Percentiles rank a stretch among this genome's conserved stretches.
Evolutionary conservation across 306 rosid species (phyloP).

Genomic region (Trifolium subterraneum): DNA sequence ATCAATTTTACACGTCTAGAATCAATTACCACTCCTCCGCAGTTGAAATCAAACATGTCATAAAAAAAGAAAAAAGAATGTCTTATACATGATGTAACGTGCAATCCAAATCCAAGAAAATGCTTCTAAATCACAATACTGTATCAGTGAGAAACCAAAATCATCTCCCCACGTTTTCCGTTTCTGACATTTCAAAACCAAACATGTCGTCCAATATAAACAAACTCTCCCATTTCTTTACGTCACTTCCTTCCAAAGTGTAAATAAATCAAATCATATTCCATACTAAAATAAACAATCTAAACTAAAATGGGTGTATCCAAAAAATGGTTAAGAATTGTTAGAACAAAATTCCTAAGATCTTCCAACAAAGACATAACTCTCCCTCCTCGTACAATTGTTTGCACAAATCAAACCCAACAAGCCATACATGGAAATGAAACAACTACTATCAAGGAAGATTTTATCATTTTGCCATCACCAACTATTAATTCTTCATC

Average conservation of each 20-base stretch:
- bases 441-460: slow-evolving; percentile 27
- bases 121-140: slow-evolving; percentile 35
- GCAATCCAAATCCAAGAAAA: background rate
- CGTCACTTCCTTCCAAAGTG: slow-evolving; percentile 50
- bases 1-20: no score
- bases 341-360: slow-evolving; percentile 51
- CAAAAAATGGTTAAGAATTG: slow-evolving; percentile 56
- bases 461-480: slow-evolving; percentile 9
- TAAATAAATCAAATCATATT: background rate
- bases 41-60: no score
- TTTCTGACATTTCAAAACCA: slow-evolving; percentile 22
- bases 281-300: background rate
- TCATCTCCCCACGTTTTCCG: slow-evolving; percentile 42
- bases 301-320: slow-evolving; percentile 47
- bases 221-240: slow-evolving; percentile 48
- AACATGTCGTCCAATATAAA: slow-evolving; percentile 59
- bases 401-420: slow-evolving; percentile 40
- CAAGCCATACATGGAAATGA: slow-evolving; percentile 31
- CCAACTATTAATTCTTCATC: background rate
- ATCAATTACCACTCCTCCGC: no score
- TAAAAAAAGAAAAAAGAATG: no score
- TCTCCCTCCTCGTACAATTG: slow-evolving; percentile 44
- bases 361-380: slow-evolving; percentile 46
- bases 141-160: slow-evolving; percentile 28
- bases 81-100: background rate